phyloP scores from a whole-genome alignment of 2,329 filamentous ascomycete genomes.

The Monosporascus sp. region DNA sequence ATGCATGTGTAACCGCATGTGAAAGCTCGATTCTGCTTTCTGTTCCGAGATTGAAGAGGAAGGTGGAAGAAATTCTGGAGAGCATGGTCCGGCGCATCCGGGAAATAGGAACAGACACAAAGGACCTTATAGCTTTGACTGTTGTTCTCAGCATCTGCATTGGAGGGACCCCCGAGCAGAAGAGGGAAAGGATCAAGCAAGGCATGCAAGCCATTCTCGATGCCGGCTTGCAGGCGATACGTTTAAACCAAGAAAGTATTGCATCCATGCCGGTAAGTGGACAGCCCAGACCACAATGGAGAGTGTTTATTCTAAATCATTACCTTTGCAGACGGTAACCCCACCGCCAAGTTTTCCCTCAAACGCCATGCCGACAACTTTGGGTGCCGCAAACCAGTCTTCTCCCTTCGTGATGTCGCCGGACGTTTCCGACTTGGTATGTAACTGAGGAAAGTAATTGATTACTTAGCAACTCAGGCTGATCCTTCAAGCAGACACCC shows the following conservation, averaged over 20 bases:
- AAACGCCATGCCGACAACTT: conserved; percentile 13
- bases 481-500: conserved; percentile 10
- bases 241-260: conserved; percentile 35
- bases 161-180: conserved; percentile 33
- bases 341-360: conserved; percentile 10
- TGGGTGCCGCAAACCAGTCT: conserved; percentile 16
- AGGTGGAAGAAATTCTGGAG: conserved; percentile 43
- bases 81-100: conserved; percentile 36
- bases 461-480: neutral
- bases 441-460: conserved; percentile 1
- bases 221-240: conserved; percentile 39
- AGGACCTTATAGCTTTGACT: conserved; percentile 45
- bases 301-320: no score
- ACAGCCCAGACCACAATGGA: no score
- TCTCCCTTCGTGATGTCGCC: conserved; percentile 19
- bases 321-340: conserved; percentile 12
- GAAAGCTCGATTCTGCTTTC: conserved; percentile 24
- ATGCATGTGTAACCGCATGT: conserved; percentile 20
- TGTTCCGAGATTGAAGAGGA: conserved; percentile 17
- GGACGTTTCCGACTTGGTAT: conserved; percentile 20
- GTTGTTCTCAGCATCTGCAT: conserved; percentile 44
- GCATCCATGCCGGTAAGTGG: conserved; percentile 24
- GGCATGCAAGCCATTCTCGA: conserved; percentile 40
- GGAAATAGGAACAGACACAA: conserved; percentile 44
- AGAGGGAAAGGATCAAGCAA: conserved; percentile 35